Base-by-base conservation (phyloP, 768 basidiomycete species). In the Lactifluus hygrophoroides region DNA sequence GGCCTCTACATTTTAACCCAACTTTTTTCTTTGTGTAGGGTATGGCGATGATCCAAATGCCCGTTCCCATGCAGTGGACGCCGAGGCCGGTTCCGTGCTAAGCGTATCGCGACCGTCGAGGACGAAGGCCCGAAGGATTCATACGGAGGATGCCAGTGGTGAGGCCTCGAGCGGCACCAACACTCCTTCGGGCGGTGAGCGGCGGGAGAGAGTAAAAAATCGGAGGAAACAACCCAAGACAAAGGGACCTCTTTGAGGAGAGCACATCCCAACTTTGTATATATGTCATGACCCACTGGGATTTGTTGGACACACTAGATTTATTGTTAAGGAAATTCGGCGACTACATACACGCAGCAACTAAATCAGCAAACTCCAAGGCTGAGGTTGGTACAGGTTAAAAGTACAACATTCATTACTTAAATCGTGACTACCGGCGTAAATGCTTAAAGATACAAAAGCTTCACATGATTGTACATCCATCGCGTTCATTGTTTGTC, bases 381-480 rank as follows among this genome's bases (percentile, higher is more conserved):
- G 42, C 14, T 17, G 65, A 61, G 62, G 67, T n/a, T 64, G 63
- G 56, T 69, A 64, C 47, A 52, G 35, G 19, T 44, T 32, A 49
- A 35, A 43, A 43, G 21, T 57, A 58, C 27, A 30, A 11, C 17
- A 28, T 23, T 51, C 27, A 37, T 30, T 44, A 44, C 30, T 7
- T 51, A 9, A 30, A 37, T 30, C 32, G 56, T 51, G 28, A 45
- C 44, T 13, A 5, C 8, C n/a, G 16, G 14, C 30, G 25, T 28
- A 42, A 28, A 28, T 16, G 23, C 34, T 35, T 52, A 68, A 65
- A 54, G 37, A 54, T 34, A 54, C 64, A 51, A 27, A 9, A 37
- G 35, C 50, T 63, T 76, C 77, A 88, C 85, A 86, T 88, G 66
- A 86, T 72, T 52, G 77, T 77, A 75, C 87, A 89, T 35, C 82